Base-by-base conservation (phyloP, 345 rosid genomes). In the Pugionium dolabratum region DNA sequence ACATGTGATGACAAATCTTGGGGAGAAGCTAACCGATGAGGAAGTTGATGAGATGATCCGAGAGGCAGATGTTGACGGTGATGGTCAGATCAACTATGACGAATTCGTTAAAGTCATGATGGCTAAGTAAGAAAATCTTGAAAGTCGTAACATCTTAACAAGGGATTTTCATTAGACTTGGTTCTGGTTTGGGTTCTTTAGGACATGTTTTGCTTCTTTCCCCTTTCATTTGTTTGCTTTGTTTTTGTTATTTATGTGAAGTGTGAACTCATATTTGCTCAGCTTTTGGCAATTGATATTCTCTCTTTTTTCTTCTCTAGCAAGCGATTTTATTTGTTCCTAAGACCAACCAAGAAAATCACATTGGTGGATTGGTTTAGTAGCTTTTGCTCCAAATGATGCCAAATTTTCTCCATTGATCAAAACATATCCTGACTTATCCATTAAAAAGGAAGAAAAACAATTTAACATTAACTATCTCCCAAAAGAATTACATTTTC, bases 21-120 rank as follows among this genome's bases (percentile, higher is more conserved):
- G 86, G 0, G 83, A 82, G 80, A 82, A 79, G 52, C 80, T 82
- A 1, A 77, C 80, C 0, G 86, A 82, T 34, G 86, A 82, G 66
- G 86, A 82, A 59, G 86, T 82, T 8, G 83, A 79, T 64, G 86
- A 82, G 76, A 79, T 82, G 86, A 79, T 82, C 55, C 64, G 80
- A 46, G 86, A 79, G 41, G 86, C 86, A 0, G 86, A 82, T 75
- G 83, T 79, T 36, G 86, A 82, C 39, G 86, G 86, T 0, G 86
- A 82, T 73, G 86, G 86, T 25, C 86, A 79, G 82, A 82, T 82
- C 45, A 82, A 79, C 66, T 82, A 79, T 45, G 86, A 82, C 35
- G 86, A 82, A 8, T 82, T 82, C 58, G 86, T 82, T 32, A 82
- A 82, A 70, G 83, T 82, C 57, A 82, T 82, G 86, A 82, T 82